phyloP scores from a whole-genome alignment of 2,329 filamentous ascomycete species.

The Trichoderma brevicompactum region DNA sequence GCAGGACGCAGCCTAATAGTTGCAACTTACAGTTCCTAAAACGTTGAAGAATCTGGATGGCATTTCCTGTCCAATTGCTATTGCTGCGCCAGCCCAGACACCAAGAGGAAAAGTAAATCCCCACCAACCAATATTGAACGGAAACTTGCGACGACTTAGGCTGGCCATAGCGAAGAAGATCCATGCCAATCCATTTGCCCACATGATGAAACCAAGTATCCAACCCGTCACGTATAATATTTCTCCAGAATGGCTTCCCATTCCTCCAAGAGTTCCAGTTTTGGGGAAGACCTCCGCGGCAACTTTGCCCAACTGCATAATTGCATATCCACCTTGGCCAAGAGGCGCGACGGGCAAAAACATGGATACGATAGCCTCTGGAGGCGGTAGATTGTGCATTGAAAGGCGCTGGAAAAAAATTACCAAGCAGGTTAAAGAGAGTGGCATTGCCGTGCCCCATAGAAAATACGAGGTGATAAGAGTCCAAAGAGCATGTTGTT shows the following conservation, averaged over 20 bases:
- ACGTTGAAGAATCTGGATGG: conserved; percentile 11
- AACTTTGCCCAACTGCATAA: conserved; percentile 20
- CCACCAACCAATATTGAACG: conserved; percentile 21
- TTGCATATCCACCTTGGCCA: conserved; percentile 16
- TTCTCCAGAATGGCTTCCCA: conserved; percentile 4
- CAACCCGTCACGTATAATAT: conserved; percentile 10
- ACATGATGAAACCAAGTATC: conserved; percentile 14
- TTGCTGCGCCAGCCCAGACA: conserved; percentile 12
- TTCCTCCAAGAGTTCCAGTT: not conserved
- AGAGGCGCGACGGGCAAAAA: conserved; percentile 10
- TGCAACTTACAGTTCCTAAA: conserved; percentile 15
- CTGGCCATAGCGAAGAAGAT: conserved; percentile 14
- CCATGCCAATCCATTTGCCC: conserved; percentile 18
- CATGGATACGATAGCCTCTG: conserved; percentile 5
- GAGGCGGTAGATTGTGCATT: conserved; percentile 7
- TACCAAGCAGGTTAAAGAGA: conserved; percentile 3
- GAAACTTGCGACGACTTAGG: conserved; percentile 1
- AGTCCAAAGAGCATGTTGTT: conserved; percentile 17
- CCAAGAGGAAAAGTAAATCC: conserved; percentile 8
- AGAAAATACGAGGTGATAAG: conserved; percentile 14
- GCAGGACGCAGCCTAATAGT: too few relatives aligned
- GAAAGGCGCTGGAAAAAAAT: conserved; percentile 9
- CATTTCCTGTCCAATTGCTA: conserved; percentile 17
- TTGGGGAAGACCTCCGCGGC: conserved; percentile 2
- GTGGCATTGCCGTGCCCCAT: conserved; percentile 17